Conservation (phyloP, 75 land plant genomes). For the Cunninghamia lanceolata region DNA sequence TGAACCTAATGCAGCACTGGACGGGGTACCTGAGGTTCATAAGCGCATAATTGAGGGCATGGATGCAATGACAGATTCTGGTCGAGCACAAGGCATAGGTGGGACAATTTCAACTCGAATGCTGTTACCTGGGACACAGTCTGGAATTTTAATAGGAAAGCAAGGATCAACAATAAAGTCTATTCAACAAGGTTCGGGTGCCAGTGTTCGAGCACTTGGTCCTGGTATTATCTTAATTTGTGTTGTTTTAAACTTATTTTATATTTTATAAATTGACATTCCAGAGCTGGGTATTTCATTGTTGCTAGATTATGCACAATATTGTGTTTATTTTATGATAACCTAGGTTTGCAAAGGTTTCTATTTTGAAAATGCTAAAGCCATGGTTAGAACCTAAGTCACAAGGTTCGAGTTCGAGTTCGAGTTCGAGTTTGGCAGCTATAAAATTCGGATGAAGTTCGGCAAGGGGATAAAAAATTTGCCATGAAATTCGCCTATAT, state of each 20-base stretch:
- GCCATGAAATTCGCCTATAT: too few relatives aligned
- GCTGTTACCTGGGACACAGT: too few relatives aligned
- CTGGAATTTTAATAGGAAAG: too few relatives aligned
- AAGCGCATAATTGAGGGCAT: too few relatives aligned
- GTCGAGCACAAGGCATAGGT: slow-evolving; percentile 15
- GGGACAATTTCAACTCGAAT: slow-evolving; percentile 22
- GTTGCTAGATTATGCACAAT: not conserved
- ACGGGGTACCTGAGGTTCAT: slow-evolving; percentile 81
- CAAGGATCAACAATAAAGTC: too few relatives aligned
- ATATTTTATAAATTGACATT: not conserved
- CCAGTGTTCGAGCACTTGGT: slow-evolving; percentile 21
- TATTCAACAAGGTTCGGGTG: too few relatives aligned
- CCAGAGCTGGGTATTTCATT: not conserved
- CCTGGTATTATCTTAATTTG: slow-evolving; percentile 1
- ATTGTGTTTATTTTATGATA: too few relatives aligned
- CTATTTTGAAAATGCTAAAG: not conserved
- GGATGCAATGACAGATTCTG: too few relatives aligned
- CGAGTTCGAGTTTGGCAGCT: too few relatives aligned
- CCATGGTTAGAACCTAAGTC: not conserved
- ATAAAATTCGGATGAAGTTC: too few relatives aligned
- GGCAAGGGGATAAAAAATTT: too few relatives aligned
- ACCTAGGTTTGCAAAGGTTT: not conserved
- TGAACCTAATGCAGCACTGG: slow-evolving; percentile 88
- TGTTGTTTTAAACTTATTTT: not conserved
- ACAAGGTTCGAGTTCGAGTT: too few relatives aligned